Evolutionary conservation across 192 early-diverging fungal genomes (phyloP), one percentile per base, ranked within the genome.

Genomic region (Rhizophlyctis rosea): DNA sequence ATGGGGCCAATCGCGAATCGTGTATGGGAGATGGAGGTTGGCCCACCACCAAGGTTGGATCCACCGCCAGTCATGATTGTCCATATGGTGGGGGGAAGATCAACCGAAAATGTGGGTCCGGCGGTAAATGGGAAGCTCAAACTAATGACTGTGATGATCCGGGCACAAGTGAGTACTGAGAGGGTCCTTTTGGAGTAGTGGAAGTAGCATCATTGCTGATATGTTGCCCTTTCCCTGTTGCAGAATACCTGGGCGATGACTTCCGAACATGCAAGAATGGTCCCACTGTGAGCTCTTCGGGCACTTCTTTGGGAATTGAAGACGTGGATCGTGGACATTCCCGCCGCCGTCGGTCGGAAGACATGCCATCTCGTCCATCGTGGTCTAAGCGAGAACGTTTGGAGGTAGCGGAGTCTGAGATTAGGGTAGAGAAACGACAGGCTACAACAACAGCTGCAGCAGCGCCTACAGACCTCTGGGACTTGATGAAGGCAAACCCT

Each of bases 381-480:
- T 27, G 4, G 21, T 27, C 4, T n/a, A n/a, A 50, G 48, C 48
- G 48, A 27, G 21, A 27, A 50, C 27, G 21, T 50, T 27, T 3
- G 21, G 48, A n/a, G 21, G 48, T 50, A n/a, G n/a, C 48, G 27
- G 48, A 50, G 48, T 4, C 48, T 4, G 48, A 27, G 48, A 24
- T 27, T 50, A 47, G 44, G 44, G 11, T 47, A 9, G 44, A 47
- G n/a, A 47, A 47, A n/a, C 44, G 44, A 47, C 44, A 47, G n/a
- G 44, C 44, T 13, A n/a, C 11, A 9, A 31, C 57, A 2, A 2
- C 57, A 7, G 18, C 34, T 7, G 57, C 57, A 16, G 28, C n/a
- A 21, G 30, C 57, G 2, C 23, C 47, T 4, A 21, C 34, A 39
- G 57, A 59, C 44, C 34, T 59, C 3, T 59, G 57, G 57, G 36